Evolutionary conservation across 1,284 basidiomycete species (phyloP).

Genomic region (Moesziomyces parantarcticus): DNA sequence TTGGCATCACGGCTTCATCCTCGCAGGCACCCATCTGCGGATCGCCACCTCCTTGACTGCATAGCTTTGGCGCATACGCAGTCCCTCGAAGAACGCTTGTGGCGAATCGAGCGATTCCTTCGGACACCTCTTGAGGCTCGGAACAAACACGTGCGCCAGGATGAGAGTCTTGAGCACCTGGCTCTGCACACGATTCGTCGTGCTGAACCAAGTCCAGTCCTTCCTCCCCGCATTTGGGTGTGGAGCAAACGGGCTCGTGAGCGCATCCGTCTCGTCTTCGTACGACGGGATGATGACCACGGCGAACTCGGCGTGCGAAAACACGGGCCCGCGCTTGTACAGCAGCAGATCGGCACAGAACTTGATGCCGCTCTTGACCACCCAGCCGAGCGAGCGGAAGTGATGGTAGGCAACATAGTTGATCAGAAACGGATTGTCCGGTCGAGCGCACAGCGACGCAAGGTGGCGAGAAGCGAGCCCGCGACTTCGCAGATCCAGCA

Average conservation of each 20-base stretch:
- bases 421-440: constrained; percentile 91
- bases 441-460: constrained; percentile 50
- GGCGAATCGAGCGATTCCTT: constrained; percentile 48
- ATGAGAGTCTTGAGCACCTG: constrained; percentile 84
- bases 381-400: constrained; percentile 97
- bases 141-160: constrained; percentile 61
- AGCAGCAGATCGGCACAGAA: constrained; percentile 95
- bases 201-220: constrained; percentile 95
- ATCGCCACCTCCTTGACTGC: constrained; percentile 83
- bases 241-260: constrained; percentile 57
- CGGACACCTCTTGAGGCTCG: constrained; percentile 40
- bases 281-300: constrained; percentile 89
- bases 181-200: constrained; percentile 93
- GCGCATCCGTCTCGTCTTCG: constrained; percentile 80
- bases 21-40: constrained; percentile 85
- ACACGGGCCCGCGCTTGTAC: constrained; percentile 94
- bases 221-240: constrained; percentile 70
- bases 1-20: constrained; percentile 84
- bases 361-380: constrained; percentile 93
- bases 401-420: constrained; percentile 93
- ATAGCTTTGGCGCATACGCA: constrained; percentile 72
- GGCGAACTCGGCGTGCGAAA: constrained; percentile 96
- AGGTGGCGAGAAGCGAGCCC: constrained; percentile 35
- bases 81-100: constrained; percentile 74
- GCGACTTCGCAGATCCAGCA: constrained; percentile 24